Evolutionary conservation across 2,329 filamentous ascomycete species (phyloP), one percentile per base, ranked within the genome.

Genomic region (Coniochaeta hoffmannii): DNA sequence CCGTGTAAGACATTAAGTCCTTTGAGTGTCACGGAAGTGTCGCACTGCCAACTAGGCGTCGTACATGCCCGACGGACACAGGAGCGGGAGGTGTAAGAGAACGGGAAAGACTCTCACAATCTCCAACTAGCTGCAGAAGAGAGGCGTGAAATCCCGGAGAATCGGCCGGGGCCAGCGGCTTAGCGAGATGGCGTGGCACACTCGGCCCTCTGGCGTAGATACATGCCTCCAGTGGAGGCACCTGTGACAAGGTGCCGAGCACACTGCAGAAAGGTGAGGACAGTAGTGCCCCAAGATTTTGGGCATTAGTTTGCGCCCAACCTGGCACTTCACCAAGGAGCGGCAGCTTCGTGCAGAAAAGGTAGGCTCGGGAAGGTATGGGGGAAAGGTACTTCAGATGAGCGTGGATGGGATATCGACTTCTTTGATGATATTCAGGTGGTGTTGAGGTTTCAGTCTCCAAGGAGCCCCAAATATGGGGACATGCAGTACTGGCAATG

Each of bases 31-130:
- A 71, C 68, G 56, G 53, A 49, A 57, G 61, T 65, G 74, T 76
- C 64, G 70, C 70, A 77, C 74, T 72, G 73, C 73, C 71, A 75
- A 67, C 69, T 54, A 65, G 64, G 64, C 61, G 76, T 78, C 60
- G 66, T 65, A 78, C 76, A 71, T 64, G 65, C 65, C 63, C 62
- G 67, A 66, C 68, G 65, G 67, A 68, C 67, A 69, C 63, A 70
- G 68, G 63, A 69, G 72, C 69, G 70, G 70, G 67, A 71, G 61
- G 64, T 66, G 63, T 62, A 61, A 69, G 31, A 11, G 6, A 26
- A 19, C 28, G 36, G 19, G 31, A 34, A 31, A 34, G 24, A 50
- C 28, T 19, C 49, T 34, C 49, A 65, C 65, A 70, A 68, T 67
- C 66, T 51, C 28, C 17, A 30, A 32, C 46, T 32, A n/a, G 2